phyloP scores from a whole-genome alignment of 106 monocot species.

The Chionographis japonica region DNA sequence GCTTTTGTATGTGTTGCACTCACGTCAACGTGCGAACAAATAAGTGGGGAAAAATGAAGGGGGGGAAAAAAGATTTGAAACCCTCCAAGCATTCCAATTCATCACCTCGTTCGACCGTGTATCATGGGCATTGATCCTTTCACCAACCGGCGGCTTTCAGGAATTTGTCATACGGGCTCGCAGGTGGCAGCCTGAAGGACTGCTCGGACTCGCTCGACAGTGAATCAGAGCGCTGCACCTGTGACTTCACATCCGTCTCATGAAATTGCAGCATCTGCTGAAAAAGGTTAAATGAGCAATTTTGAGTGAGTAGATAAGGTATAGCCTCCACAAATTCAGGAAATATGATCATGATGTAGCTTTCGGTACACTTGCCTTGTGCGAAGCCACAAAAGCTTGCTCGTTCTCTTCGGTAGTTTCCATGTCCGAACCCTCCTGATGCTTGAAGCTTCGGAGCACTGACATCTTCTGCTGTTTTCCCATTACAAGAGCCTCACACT shows the following conservation, averaged over 20 bases:
- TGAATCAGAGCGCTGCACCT: conserved; percentile 17
- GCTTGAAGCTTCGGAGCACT: conserved; percentile 75
- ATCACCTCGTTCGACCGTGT: too few species aligned
- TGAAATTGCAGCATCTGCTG: conserved; percentile 9
- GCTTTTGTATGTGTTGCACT: too few species aligned
- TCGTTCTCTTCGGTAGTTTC: conserved; percentile 1
- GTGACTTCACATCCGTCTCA: conserved; percentile 12
- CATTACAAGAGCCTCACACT: conserved; percentile 85
- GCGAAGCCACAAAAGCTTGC: conserved; percentile 5
- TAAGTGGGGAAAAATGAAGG: too few species aligned
- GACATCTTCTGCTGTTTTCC: conserved; percentile 97
- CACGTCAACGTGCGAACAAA: too few species aligned
- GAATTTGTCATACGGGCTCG: conserved; percentile 97
- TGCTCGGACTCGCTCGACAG: conserved; percentile 37
- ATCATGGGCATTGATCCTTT: neutral
- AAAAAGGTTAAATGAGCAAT: neutral
- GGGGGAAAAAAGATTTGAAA: too few species aligned
- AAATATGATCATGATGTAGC: too few species aligned
- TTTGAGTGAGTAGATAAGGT: neutral
- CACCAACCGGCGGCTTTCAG: conserved; percentile 79
- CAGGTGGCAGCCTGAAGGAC: conserved; percentile 81
- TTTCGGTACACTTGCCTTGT: conserved; percentile 24
- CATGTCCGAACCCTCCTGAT: conserved; percentile 16
- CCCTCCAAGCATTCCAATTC: too few species aligned
- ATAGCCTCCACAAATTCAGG: too few species aligned